Evolutionary conservation across 1,284 basidiomycete species (phyloP), one percentile per base, ranked within the genome.

Genomic region (Pseudozyma pruni): DNA sequence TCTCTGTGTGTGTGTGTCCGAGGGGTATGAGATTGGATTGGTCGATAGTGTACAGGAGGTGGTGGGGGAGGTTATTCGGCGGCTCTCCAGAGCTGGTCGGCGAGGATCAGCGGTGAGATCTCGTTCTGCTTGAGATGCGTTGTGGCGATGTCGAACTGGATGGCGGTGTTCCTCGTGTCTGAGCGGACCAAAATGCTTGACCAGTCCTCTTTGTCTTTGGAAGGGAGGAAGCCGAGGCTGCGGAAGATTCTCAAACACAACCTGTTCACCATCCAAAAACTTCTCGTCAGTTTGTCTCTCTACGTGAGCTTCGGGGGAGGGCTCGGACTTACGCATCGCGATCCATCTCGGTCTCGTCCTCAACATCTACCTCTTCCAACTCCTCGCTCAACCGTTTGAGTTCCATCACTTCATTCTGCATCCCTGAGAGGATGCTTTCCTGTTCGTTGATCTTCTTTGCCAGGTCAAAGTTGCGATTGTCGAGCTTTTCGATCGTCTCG

Each of bases 391-490:
- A 17, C 2, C 48, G 20, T n/a, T 69, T 72, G n/a, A 76, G 23
- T 17, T 73, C 66, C 2, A 54, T 17, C 22, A 78, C 49, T 37
- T 78, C 64, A 5, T 57, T 59, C 50, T 78, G 73, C 22, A 78
- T 70, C 23, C 38, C 31, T 17, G 51, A 56, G 4, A 78, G 55
- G 1, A 62, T 38, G n/a, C 53, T 16, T 50, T 78, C 74, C 40
- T 74, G 62, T 46, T 78, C 76, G 50, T 78, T 78, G 43, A 75
- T 74, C 22, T 67, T 78, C 41, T 76, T 76, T 8, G 74, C 76
- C 8, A 78, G 56, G 32, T 75, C 73, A 29, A 78, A 78, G 41
- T 78, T 76, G n/a, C 66, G 27, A 27, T 76, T 70, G 33, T 78
- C 76, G 27, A 78, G 45, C 23, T 66, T 63, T 20, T 69, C 67